A percentile compares a stretch with the other conserved stretches of the same genome.
These are phyloP conservation scores for Capsicum chinense DNA, from an alignment of 257 asterid species.

Conservation along the genomic window DNA sequence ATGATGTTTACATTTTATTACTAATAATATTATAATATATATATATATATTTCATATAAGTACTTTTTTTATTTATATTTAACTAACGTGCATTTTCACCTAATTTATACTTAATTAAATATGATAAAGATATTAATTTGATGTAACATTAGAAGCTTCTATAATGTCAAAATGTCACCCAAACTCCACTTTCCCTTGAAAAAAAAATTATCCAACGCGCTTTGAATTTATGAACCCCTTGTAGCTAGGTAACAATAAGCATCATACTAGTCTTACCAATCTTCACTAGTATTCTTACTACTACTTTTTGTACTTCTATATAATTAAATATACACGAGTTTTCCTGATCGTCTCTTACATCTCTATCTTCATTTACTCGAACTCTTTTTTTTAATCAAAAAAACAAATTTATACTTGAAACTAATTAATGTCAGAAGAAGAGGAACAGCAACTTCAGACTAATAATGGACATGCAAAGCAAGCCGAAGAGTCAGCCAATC, in stretches of 20 bases:
- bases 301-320: background rate
- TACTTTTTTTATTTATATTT: too few relatives aligned
- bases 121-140: too few relatives aligned
- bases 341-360: background rate
- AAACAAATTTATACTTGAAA: background rate
- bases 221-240: background rate
- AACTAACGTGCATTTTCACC: too few relatives aligned
- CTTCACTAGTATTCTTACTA: background rate
- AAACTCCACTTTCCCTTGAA: background rate
- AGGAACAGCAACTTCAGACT: slow-evolving; percentile 21
- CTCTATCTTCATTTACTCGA: background rate
- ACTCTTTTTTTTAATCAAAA: background rate
- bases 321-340: background rate
- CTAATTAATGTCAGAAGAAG: slow-evolving; percentile 9
- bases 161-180: background rate
- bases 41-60: too few relatives aligned
- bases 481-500: background rate
- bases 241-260: background rate
- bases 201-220: background rate
- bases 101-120: too few relatives aligned
- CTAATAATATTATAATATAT: too few relatives aligned
- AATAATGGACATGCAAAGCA: background rate
- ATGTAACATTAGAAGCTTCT: background rate
- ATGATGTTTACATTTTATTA: too few relatives aligned
- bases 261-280: background rate